Percentiles rank a stretch among this genome's conserved stretches.
phyloP scores from a whole-genome alignment of 768 basidiomycete genomes.

The Dictyophora rubrovolvata region DNA sequence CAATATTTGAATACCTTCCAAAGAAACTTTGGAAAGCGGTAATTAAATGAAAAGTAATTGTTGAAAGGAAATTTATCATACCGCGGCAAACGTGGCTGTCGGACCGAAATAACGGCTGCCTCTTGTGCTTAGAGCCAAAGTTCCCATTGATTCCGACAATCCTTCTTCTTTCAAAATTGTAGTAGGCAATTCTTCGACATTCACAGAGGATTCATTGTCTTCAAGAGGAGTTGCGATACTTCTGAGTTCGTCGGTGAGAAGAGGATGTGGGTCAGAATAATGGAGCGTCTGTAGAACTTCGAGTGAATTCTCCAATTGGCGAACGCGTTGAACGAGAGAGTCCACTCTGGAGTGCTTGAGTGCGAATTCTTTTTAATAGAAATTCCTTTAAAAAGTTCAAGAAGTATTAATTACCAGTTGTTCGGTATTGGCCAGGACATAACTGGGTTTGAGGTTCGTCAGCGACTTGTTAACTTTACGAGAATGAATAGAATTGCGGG shows the following conservation, averaged over 20 bases:
- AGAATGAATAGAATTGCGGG: background rate
- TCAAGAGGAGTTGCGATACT: constrained; percentile 61
- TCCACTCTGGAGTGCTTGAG: constrained; percentile 51
- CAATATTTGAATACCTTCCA: background rate
- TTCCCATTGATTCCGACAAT: constrained; percentile 45
- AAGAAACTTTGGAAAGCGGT: background rate
- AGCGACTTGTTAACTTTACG: background rate
- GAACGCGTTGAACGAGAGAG: constrained; percentile 47
- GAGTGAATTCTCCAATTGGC: constrained; percentile 61
- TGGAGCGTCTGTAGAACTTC: constrained; percentile 38
- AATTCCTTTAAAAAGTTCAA: background rate
- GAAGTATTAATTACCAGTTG: constrained; percentile 4
- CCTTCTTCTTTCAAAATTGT: constrained; percentile 30
- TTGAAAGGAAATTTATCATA: background rate
- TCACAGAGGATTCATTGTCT: constrained; percentile 37
- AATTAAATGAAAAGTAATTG: background rate
- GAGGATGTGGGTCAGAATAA: constrained; percentile 43
- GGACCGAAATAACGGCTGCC: constrained; percentile 3
- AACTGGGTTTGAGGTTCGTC: background rate
- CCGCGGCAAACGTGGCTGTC: constrained; percentile 1
- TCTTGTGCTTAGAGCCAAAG: constrained; percentile 22
- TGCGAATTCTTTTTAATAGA: background rate
- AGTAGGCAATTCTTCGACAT: constrained; percentile 18
- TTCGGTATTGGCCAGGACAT: constrained; percentile 14
- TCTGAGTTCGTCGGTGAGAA: constrained; percentile 50